These are phyloP conservation scores for Sistotremastrum suecicum DNA, from an alignment of 768 basidiomycete genomes.

Conservation along the genomic window DNA sequence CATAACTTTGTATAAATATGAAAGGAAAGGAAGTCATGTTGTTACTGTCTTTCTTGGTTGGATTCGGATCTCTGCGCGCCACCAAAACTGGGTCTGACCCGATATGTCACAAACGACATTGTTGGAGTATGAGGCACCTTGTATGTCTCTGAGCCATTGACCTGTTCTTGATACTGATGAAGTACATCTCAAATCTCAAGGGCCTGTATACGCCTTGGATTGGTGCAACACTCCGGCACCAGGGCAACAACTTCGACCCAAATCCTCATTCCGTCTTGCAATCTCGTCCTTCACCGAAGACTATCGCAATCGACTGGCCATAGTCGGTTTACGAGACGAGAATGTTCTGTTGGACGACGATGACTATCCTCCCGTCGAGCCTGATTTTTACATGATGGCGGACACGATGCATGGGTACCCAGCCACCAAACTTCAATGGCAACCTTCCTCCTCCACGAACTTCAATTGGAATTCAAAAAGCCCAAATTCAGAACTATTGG, in stretches of 20 bases:
- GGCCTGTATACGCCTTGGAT: constrained; percentile 77
- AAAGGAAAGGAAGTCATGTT: neutral
- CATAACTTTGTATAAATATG: neutral
- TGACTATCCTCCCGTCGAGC: constrained; percentile 33
- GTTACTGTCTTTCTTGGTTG: neutral
- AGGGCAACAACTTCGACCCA: constrained; percentile 56
- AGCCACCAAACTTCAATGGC: constrained; percentile 87
- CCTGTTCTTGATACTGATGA: neutral
- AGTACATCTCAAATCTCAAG: constrained; percentile 23
- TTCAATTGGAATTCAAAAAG: constrained; percentile 60
- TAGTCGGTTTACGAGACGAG: constrained; percentile 72
- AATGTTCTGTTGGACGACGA: constrained; percentile 79
- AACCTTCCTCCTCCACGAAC: constrained; percentile 55
- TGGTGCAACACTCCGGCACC: constrained; percentile 77
- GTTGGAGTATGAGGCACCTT: constrained; percentile 76
- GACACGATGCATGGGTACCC: constrained; percentile 84
- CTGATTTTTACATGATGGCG: constrained; percentile 78
- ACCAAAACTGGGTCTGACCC: neutral
- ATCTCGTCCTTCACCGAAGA: constrained; percentile 80
- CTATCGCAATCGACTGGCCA: constrained; percentile 67
- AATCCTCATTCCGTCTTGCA: constrained; percentile 71
- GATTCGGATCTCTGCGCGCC: neutral
- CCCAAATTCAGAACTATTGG: constrained; percentile 63
- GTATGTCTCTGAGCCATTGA: constrained; percentile 29
- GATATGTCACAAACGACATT: constrained; percentile 56